These are phyloP conservation scores for Wickerhamomyces sp. DNA, from an alignment of 1,139 yeast genomes.

Conservation along the genomic window DNA sequence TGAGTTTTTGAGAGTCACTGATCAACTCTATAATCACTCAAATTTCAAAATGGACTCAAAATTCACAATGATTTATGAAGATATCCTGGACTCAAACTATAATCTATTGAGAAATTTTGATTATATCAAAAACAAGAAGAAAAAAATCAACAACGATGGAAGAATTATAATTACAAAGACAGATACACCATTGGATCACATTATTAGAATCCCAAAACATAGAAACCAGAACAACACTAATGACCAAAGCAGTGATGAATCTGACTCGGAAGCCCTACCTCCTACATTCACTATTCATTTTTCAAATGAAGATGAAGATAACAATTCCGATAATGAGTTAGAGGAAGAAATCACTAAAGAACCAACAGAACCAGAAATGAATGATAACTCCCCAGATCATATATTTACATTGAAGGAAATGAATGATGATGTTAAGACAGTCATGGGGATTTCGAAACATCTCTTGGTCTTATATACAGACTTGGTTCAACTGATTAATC, in stretches of 20 bases:
- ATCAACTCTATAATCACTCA: constrained; percentile 8
- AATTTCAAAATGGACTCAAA: constrained; percentile 10
- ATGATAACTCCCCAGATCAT: not conserved
- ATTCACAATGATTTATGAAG: constrained; percentile 15
- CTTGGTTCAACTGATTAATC: constrained; percentile 19
- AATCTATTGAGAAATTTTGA: constrained; percentile 11
- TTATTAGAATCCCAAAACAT: constrained; percentile 17
- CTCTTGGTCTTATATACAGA: constrained; percentile 12
- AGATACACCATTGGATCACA: constrained; percentile 20
- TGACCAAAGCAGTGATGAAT: constrained; percentile 10
- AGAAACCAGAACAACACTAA: constrained; percentile 5
- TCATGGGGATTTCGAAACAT: constrained; percentile 14
- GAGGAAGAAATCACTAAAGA: constrained; percentile 3
- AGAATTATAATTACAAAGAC: constrained; percentile 10
- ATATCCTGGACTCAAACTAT: constrained; percentile 13
- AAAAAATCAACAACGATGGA: not conserved
- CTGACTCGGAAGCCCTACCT: constrained; percentile 14
- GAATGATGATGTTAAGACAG: constrained; percentile 4
- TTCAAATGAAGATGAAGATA: constrained; percentile 7
- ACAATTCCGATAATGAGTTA: not conserved
- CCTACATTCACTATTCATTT: constrained; percentile 21
- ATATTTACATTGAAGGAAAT: not conserved
- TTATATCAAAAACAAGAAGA: not conserved
- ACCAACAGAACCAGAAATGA: constrained; percentile 5
- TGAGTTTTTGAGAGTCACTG: constrained; percentile 7